Base-by-base conservation (phyloP, 179 eudicot genomes). In the Amaranthus tricolor region DNA sequence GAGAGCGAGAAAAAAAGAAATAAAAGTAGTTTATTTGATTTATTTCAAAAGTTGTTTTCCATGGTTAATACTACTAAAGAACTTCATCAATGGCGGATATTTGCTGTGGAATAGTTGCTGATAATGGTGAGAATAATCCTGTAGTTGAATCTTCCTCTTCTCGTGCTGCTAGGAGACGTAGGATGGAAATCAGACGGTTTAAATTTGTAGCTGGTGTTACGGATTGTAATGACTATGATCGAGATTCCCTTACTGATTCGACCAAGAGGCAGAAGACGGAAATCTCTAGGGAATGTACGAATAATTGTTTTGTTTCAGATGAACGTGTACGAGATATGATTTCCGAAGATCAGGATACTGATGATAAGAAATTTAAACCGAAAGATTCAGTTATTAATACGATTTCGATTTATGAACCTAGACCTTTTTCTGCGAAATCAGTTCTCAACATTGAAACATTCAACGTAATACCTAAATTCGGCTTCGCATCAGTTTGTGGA, bases 401-500 rank as follows among this genome's bases (percentile, higher is more conserved):
- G 60, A 52, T 47, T 50, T 50, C 69, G 72, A 15, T 66, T 16
- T 12, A 20, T 51, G 44, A 54, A 1, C 31, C 71, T 5, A 45
- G 62, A 55, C 21, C 51, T 1, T 9, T 9, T 6, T 56, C 66
- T 12, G 77, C 58, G n/a, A 68, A 61, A 9, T 65, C 83, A 14
- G 13, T 66, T 71, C 10, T 75, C 62, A 47, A 31, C 15, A 43
- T 72, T 17, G 80, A 71, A n/a, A 6, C 16, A 9, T 11, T 72
- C 19, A 71, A 66, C 20, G 20, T 19, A 13, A 24, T 47, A 5
- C 92, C 94, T 31, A 89, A 75, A 75, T 91, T 84, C 53, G 97
- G 97, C n/a, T 65, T 76, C 13, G 81, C 96, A 0, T 89, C 94
- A 40, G 89, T 89, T 69, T 89, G 98, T 45, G 98, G 98, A 14